These are phyloP conservation scores for Fragaria ananassa DNA, from an alignment of 306 rosid species.

Conservation along the genomic window DNA sequence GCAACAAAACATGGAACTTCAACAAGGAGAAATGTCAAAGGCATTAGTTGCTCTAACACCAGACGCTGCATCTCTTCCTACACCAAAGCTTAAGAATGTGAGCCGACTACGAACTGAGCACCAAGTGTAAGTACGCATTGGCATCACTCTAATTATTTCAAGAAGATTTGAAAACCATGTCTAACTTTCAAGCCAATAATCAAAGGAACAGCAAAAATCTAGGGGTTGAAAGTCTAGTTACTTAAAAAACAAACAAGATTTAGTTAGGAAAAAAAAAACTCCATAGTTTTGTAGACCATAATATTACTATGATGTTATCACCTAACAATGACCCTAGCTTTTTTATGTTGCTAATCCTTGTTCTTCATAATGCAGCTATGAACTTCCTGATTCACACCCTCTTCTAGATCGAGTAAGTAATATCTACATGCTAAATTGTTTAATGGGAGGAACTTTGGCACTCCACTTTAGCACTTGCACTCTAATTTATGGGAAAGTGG, in stretches of 20 bases:
- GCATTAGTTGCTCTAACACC: conserved; percentile 79
- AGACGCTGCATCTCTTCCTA: conserved; percentile 80
- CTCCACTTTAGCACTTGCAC: background rate
- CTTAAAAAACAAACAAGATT: background rate
- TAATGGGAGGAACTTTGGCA: background rate
- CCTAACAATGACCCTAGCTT: conserved; percentile 4
- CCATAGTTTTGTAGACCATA: background rate
- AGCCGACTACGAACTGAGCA: conserved; percentile 92
- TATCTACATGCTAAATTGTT: conserved; percentile 16
- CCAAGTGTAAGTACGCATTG: conserved; percentile 70
- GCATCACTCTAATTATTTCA: conserved; percentile 27
- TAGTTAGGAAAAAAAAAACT: background rate
- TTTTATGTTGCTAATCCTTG: conserved; percentile 29
- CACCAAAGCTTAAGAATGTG: conserved; percentile 82
- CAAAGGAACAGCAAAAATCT: background rate
- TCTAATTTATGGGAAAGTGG: background rate
- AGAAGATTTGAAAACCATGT: background rate
- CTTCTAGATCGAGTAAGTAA: conserved; percentile 78
- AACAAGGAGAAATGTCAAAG: conserved; percentile 81
- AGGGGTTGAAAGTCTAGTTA: background rate
- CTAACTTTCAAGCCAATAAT: background rate
- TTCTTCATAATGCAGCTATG: conserved; percentile 71
- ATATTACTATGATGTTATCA: background rate
- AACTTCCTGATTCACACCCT: conserved; percentile 93
- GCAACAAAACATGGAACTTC: conserved; percentile 86